phyloP scores from a whole-genome alignment of 768 basidiomycete genomes.

The Podaxis rugospora region DNA sequence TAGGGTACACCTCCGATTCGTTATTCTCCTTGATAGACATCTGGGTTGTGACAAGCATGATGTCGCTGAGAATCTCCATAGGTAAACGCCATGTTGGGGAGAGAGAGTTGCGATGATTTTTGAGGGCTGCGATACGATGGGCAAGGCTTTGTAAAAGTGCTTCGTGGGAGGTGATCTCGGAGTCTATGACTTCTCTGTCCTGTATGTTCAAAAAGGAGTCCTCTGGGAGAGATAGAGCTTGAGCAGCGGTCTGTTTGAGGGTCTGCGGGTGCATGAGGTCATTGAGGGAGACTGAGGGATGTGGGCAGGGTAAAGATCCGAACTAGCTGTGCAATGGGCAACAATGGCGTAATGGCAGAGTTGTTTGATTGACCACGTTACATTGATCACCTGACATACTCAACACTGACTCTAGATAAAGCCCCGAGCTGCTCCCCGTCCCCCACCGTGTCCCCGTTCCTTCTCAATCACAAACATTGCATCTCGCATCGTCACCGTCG shows the following conservation, averaged over 20 bases:
- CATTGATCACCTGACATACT: not conserved
- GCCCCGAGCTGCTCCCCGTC: slow-evolving; percentile 68
- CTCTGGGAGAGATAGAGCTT: not conserved
- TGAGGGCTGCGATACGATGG: slow-evolving; percentile 4
- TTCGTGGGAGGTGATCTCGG: not conserved
- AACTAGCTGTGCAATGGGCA: too few species aligned
- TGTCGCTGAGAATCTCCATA: slow-evolving; percentile 8
- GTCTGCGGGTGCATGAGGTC: not conserved
- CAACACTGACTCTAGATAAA: slow-evolving; percentile 25
- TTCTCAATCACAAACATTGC: slow-evolving; percentile 84
- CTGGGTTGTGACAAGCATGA: slow-evolving; percentile 2
- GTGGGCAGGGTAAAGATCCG: not conserved
- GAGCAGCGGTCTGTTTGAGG: not conserved
- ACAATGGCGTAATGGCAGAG: too few species aligned
- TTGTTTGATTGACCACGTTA: too few species aligned
- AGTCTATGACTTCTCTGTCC: not conserved
- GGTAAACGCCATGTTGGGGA: slow-evolving; percentile 5
- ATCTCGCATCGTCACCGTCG: slow-evolving; percentile 67
- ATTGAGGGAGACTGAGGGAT: not conserved
- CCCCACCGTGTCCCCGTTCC: slow-evolving; percentile 80
- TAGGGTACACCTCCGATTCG: slow-evolving; percentile 6
- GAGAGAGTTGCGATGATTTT: slow-evolving; percentile 7
- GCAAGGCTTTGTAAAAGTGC: not conserved
- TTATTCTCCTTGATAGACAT: slow-evolving; percentile 8
- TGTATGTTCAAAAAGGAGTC: not conserved